Conservation (phyloP, 192 early-diverging fungal genomes). For the Backusella westeae region DNA sequence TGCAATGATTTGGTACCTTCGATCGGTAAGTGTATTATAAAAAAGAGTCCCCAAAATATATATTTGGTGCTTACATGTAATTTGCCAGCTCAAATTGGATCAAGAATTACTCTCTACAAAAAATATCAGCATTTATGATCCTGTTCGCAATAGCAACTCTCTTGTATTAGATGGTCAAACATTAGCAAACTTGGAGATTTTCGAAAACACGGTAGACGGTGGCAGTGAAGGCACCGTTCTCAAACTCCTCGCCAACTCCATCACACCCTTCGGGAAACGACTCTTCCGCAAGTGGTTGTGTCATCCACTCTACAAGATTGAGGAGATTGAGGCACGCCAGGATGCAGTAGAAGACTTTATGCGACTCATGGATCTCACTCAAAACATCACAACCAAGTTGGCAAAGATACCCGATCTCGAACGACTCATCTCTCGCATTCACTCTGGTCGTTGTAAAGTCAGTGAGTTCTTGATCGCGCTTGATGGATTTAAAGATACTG, state of each 20-base stretch:
- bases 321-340: conserved; percentile 79
- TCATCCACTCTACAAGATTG: conserved; percentile 72
- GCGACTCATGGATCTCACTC: conserved; percentile 45
- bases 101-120: conserved; percentile 76
- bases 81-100: conserved; percentile 77
- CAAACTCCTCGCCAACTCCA: conserved; percentile 78
- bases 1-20: conserved; percentile 79
- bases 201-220: conserved; percentile 79
- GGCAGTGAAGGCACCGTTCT: conserved; percentile 78
- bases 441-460: conserved; percentile 81
- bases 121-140: conserved; percentile 85
- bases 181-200: conserved; percentile 88
- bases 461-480: conserved; percentile 80
- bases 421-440: conserved; percentile 86
- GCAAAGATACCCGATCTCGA: conserved; percentile 81
- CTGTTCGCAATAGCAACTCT: conserved; percentile 69
- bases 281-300: conserved; percentile 82
- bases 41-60: background rate
- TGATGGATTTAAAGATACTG: conserved; percentile 42
- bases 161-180: conserved; percentile 94
- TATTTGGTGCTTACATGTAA: background rate
- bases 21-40: conserved; percentile 52
- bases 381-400: conserved; percentile 45
- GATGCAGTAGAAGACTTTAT: conserved; percentile 87
- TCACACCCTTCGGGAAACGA: conserved; percentile 88